Conservation (phyloP, 352 stramenopile genomes). For the Pythium grandisporangium region DNA sequence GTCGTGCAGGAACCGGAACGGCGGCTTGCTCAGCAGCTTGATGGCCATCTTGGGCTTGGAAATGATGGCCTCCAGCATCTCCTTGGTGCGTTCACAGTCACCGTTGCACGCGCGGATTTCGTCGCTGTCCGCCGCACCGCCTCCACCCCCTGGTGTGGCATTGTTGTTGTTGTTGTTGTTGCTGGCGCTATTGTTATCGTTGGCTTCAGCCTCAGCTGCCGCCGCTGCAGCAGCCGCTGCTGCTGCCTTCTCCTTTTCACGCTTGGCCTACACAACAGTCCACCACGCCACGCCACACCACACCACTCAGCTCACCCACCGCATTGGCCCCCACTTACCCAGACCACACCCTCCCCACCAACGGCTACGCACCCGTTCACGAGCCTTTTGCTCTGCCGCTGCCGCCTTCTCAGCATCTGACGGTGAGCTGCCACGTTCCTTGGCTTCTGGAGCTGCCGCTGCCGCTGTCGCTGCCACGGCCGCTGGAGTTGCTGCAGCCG, state of each 20-base stretch:
- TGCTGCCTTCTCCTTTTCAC: constrained; percentile 31
- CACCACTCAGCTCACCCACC: background rate
- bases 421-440: constrained; percentile 30
- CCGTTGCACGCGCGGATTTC: constrained; percentile 65
- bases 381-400: no score
- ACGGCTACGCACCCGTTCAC: no score
- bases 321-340: no score
- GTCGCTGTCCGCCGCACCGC: no score
- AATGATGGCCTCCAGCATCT: constrained; percentile 71
- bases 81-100: constrained; percentile 70
- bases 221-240: constrained; percentile 5
- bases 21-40: constrained; percentile 77
- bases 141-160: no score
- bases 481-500: constrained; percentile 3
- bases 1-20: constrained; percentile 86
- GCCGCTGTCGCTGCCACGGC: constrained; percentile 23
- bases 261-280: constrained; percentile 22
- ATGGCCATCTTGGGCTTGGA: constrained; percentile 78
- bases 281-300: background rate
- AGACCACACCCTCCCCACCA: no score
- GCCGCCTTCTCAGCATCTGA: no score
- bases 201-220: no score
- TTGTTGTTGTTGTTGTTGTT: constrained; percentile 48
- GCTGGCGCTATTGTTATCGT: no score
- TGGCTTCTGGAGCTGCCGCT: constrained; percentile 33